Percentiles rank a stretch among this genome's conserved stretches.
Conservation (phyloP, 1,284 basidiomycete genomes). For the Puccinia horiana region DNA sequence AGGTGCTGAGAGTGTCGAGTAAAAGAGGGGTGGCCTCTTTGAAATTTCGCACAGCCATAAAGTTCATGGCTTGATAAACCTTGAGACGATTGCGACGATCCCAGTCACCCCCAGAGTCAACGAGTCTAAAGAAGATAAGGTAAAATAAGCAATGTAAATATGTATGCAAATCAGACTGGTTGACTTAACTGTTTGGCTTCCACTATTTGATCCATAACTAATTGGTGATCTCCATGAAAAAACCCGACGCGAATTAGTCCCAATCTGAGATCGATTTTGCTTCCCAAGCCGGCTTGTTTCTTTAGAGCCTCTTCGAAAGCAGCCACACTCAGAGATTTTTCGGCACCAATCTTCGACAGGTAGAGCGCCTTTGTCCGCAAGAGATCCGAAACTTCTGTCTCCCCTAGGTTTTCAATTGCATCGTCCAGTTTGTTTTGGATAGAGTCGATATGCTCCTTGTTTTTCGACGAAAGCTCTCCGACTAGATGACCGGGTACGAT, state of each 20-base stretch:
- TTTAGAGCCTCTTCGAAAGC: constrained; percentile 82
- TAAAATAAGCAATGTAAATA: background rate
- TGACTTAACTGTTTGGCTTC: constrained; percentile 75
- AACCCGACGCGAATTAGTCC: constrained; percentile 86
- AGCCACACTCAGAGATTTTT: constrained; percentile 71
- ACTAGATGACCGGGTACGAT: constrained; percentile 9
- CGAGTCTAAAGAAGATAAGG: constrained; percentile 65
- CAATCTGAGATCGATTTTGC: constrained; percentile 87
- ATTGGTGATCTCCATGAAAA: constrained; percentile 79
- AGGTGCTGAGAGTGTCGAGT: constrained; percentile 87
- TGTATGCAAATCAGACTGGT: background rate
- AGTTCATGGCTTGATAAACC: constrained; percentile 86
- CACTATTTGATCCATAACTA: constrained; percentile 73
- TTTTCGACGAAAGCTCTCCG: background rate
- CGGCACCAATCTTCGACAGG: constrained; percentile 57
- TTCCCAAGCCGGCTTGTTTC: constrained; percentile 90
- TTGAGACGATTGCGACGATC: constrained; percentile 93
- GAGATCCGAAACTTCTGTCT: constrained; percentile 56
- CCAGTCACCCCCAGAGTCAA: constrained; percentile 97
- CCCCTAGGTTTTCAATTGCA: constrained; percentile 29
- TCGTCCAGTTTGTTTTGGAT: constrained; percentile 39
- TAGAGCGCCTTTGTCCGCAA: constrained; percentile 57
- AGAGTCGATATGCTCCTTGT: background rate
- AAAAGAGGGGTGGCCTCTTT: constrained; percentile 75
- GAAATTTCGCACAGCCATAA: constrained; percentile 76